Base-by-base conservation (phyloP, 345 rosid genomes). In the Melaleuca alternifolia region DNA sequence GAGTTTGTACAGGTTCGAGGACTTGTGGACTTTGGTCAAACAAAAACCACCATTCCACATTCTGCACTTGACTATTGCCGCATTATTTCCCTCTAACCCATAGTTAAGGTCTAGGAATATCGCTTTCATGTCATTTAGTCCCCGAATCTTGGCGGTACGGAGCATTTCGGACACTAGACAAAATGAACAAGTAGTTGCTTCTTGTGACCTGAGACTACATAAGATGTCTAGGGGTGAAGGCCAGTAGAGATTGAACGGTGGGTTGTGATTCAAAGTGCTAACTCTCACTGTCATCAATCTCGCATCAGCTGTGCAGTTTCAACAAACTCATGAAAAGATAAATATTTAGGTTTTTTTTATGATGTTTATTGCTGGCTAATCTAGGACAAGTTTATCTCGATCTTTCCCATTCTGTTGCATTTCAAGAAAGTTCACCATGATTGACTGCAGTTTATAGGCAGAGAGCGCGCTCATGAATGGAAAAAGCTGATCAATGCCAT, bases 401-500 rank as follows among this genome's bases (percentile, higher is more conserved):
- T 71, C 48, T 14, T 41, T 30, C 5, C 15, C 54, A 14, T 26
- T 37, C 9, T 51, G 20, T 84, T 26, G 33, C 23, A 54, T 30
- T 54, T 21, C 37, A 59, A 37, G 50, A 46, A 54, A 30, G 20
- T 10, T 84, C 21, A 59, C 44, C 30, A 0, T 59, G 20, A 52
- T 53, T 50, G 88, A 79, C 18, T 77, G 82, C 85, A 88, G 89
- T 83, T 52, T n/a, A 52, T 88, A 56, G 51, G 86, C 48, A 54
- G 37, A 14, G 71, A 65, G 12, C 33, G 15, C 85, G 52, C 51
- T 11, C 59, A 88, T 30, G 85, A 85, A 54, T 82, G 71, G 54
- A 62, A 71, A 52, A 84, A 41, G 83, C 79, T 88, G 87, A 50
- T 88, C 87, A 82, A 82, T 61, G 85, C 85, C 11, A 62, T 85